Evolutionary conservation across 306 rosid genomes (phyloP), one percentile per base, ranked within the genome.

Genomic region (Styphnolobium japonicum): DNA sequence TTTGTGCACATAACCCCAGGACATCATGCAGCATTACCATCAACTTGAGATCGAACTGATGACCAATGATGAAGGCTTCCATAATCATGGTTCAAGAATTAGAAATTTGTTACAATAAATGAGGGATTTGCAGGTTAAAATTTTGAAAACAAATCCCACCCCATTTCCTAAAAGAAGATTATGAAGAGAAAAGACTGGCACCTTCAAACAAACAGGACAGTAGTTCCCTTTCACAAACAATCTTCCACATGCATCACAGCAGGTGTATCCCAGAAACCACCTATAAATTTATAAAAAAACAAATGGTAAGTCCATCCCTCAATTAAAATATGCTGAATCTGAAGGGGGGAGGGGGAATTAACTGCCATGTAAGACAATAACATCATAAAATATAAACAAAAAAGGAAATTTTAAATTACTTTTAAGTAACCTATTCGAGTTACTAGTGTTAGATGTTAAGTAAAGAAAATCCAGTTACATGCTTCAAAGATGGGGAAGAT

Each of bases 151-250:
- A 45, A 6, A 5, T 8, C 9, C 42, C 5, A 34, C 12, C 71
- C n/a, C 8, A 42, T 5, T 15, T 48, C 14, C 29, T 27, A 46
- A 49, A 57, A 67, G 22, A 75, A 52, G 16, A 63, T 68, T 46
- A 58, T 12, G 45, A 75, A 75, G 73, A 42, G 63, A 55, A 60
- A 61, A 43, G 52, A 80, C 56, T 6, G 31, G 56, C 83, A 96
- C 99, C 99, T 96, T 96, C 89, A 96, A 85, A 86, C 99, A 96
- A 78, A 93, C 98, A 68, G 98, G 99, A 76, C 99, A 96, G 75
- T 96, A 96, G 79, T 96, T 96, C 33, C 99, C 99, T 91, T 96
- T 96, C 21, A 87, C 94, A 84, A 96, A 96, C 86, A 96, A 89
- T 84, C 99, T 89, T 76, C 99, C 99, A 80, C 99, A 96, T 22